Conservation (phyloP, 2,329 filamentous ascomycete species). For the Claviceps pusilla region DNA sequence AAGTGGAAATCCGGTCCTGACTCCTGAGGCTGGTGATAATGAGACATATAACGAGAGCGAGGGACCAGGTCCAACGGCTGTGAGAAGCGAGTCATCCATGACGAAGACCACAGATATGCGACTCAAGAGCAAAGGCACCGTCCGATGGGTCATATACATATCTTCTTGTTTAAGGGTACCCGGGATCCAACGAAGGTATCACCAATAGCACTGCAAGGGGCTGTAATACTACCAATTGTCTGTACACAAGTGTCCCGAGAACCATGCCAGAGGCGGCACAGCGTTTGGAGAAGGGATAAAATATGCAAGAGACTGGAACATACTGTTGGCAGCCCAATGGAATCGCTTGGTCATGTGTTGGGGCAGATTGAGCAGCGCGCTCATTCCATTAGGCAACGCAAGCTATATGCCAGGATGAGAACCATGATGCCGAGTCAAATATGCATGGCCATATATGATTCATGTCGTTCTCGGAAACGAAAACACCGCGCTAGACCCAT, state of each 20-base stretch:
- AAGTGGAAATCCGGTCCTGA: slow-evolving; percentile 29
- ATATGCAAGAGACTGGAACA: slow-evolving; percentile 1
- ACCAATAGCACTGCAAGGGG: slow-evolving; percentile 23
- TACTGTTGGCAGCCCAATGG: slow-evolving; percentile 29
- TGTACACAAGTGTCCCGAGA: slow-evolving; percentile 21
- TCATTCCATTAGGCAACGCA: slow-evolving; percentile 17
- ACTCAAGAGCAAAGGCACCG: slow-evolving; percentile 28
- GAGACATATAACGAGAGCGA: slow-evolving; percentile 23
- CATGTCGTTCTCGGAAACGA: slow-evolving; percentile 16
- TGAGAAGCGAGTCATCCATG: slow-evolving; percentile 21
- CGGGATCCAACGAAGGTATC: slow-evolving; percentile 22
- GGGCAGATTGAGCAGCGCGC: slow-evolving; percentile 23
- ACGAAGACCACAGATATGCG: slow-evolving; percentile 20
- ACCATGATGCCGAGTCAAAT: slow-evolving; percentile 23
- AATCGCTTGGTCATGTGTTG: slow-evolving; percentile 41
- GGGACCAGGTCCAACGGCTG: slow-evolving; percentile 21
- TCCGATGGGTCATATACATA: slow-evolving; percentile 14
- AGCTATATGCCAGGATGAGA: slow-evolving; percentile 20
- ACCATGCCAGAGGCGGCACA: neutral
- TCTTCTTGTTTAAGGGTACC: slow-evolving; percentile 17
- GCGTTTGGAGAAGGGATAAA: neutral
- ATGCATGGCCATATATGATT: slow-evolving; percentile 25
- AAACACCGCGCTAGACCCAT: slow-evolving; percentile 12
- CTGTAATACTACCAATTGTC: slow-evolving; percentile 22
- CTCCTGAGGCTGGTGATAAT: slow-evolving; percentile 29